Evolutionary conservation across 495 filamentous ascomycete species (phyloP).

Genomic region (Hypoxylon trugodes): DNA sequence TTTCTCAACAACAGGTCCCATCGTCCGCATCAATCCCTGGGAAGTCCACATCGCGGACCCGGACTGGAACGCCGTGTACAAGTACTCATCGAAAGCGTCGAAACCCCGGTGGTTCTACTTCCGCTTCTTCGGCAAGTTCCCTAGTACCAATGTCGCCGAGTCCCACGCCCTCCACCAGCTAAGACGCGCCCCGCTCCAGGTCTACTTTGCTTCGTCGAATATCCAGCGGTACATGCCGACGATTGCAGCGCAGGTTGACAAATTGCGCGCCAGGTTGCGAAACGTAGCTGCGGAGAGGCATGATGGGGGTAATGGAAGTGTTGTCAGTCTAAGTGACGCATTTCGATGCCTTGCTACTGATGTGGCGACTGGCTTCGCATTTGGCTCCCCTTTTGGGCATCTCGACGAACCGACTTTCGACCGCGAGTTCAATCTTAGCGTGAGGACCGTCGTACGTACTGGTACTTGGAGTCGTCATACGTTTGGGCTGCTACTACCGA

Average conservation of each 20-base stretch:
- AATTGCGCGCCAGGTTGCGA: constrained; percentile 34
- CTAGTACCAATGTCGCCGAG: constrained; percentile 43
- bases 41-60: constrained; percentile 53
- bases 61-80: constrained; percentile 41
- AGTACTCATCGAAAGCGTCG: constrained; percentile 41
- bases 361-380: constrained; percentile 46
- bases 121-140: constrained; percentile 41
- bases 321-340: constrained; percentile 43
- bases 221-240: constrained; percentile 43
- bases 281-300: constrained; percentile 2
- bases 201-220: constrained; percentile 44
- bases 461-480: constrained; percentile 28
- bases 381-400: constrained; percentile 45
- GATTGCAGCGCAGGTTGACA: constrained; percentile 35
- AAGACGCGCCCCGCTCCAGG: constrained; percentile 44
- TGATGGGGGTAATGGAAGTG: constrained; percentile 11
- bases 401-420: constrained; percentile 47
- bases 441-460: constrained; percentile 15
- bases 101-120: constrained; percentile 52
- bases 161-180: constrained; percentile 46
- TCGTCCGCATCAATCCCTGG: constrained; percentile 62
- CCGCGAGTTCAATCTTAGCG: constrained; percentile 27
- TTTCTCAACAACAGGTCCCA: constrained; percentile 53
- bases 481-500: constrained; percentile 14
- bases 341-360: constrained; percentile 49